A percentile compares a stretch with the other conserved stretches of the same genome.
phyloP scores from a whole-genome alignment of 345 rosid species.

The Corchorus capsularis region DNA sequence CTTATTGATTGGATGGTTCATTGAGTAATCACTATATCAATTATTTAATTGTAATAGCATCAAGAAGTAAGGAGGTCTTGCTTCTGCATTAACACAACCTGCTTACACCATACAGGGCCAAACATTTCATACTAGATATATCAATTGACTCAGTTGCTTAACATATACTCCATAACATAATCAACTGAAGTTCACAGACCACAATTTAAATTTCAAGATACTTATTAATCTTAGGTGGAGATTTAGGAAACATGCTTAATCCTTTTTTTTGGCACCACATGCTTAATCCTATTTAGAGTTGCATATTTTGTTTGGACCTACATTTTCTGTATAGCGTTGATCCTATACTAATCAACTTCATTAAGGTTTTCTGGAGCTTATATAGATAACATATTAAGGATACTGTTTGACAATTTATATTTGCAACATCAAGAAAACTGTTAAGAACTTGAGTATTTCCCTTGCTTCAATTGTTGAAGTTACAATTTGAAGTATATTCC shows the following conservation, averaged over 20 bases:
- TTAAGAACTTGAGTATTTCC: background rate
- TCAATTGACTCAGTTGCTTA: background rate
- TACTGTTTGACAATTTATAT: background rate
- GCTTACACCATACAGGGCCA: constrained; percentile 4
- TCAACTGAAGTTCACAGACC: background rate
- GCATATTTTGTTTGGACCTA: background rate
- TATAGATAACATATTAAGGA: background rate
- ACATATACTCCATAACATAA: background rate
- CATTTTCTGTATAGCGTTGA: background rate
- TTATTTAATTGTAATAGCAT: background rate
- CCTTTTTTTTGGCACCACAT: too few relatives aligned
- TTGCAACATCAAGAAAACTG: background rate
- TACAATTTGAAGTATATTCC: background rate
- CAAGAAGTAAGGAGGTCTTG: background rate
- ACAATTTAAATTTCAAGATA: background rate
- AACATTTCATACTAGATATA: background rate
- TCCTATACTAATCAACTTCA: background rate
- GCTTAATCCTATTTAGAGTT: background rate
- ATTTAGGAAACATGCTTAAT: background rate
- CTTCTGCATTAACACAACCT: background rate
- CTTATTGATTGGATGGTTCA: background rate
- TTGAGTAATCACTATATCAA: constrained; percentile 1
- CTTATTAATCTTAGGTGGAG: background rate
- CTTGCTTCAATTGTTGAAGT: background rate
- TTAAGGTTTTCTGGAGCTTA: background rate